Evolutionary conservation across 2,329 filamentous ascomycete genomes (phyloP), one percentile per base, ranked within the genome.

Genomic region (Myriosclerotinia duriaeana): DNA sequence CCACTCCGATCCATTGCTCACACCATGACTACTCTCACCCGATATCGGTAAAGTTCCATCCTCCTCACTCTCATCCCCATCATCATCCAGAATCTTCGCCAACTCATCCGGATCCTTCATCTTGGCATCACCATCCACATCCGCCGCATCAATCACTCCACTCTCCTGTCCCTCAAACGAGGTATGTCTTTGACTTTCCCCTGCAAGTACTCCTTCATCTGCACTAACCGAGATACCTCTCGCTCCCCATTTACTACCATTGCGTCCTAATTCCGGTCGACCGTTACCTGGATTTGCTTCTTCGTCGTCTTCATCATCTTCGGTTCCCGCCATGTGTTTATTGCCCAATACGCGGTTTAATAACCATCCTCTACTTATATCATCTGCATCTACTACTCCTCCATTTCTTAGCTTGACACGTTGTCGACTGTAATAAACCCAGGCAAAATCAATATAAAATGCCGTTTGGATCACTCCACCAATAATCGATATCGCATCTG

Each of bases 351-450:
- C 87, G 61, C 88, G 86, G 71, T 86, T 86, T 12, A 97, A 85
- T 38, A 98, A 82, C 88, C 93, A 97, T 70, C 93, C 91, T 66
- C 91, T 88, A 70, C 88, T 85, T 76, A 96, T 82, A 76, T 98
- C 94, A 71, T 97, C 93, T 5, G 89, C 89, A 76, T 98, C 94
- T 17, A 98, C 92, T 22, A 97, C 84, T 8, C 92, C 92, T 54
- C 94, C 94, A 71, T 87, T 89, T 69, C 94, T 86, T 20, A 98
- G 87, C 87, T 97, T 97, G 75, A 98, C 93, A 66, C 93, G 87
- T 80, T 97, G 94, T 70, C 94, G 86, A 14, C 90, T 91, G 81
- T 91, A 97, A 82, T 98, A 98, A 1, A 98, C 93, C 93, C 93
- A 97, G 46, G 92, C 93, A 76, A 98, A 98, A 79, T 98, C 94